phyloP scores from a whole-genome alignment of 2,329 filamentous ascomycete genomes.

The Aspergillus sp. region DNA sequence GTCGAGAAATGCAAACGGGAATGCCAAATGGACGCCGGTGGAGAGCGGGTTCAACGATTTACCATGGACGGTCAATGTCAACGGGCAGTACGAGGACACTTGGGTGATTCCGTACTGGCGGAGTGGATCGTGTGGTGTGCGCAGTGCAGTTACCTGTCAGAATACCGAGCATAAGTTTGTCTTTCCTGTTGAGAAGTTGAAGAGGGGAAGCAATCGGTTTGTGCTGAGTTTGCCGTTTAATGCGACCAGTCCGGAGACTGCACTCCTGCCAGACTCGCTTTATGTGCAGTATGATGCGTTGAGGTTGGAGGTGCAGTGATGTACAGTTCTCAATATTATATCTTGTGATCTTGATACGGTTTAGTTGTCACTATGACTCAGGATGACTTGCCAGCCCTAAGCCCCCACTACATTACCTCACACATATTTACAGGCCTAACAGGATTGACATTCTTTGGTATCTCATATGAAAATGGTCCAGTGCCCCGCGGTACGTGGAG shows the following conservation, averaged over 20 bases:
- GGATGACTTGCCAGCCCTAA: too few relatives aligned
- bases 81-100: slow-evolving; percentile 45
- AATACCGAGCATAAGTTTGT: slow-evolving; percentile 60
- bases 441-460: too few relatives aligned
- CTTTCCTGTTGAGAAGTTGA: slow-evolving; percentile 52
- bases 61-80: slow-evolving; percentile 47
- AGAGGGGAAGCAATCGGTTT: slow-evolving; percentile 54
- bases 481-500: too few relatives aligned
- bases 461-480: too few relatives aligned
- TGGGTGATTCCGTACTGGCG: slow-evolving; percentile 50
- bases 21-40: slow-evolving; percentile 59
- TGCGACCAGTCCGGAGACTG: slow-evolving; percentile 59
- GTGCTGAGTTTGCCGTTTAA: slow-evolving; percentile 60
- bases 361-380: too few relatives aligned
- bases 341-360: neutral
- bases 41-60: slow-evolving; percentile 55
- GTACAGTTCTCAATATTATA: too few relatives aligned
- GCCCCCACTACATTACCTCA: too few relatives aligned
- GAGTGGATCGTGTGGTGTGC: slow-evolving; percentile 57
- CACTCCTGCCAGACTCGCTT: slow-evolving; percentile 53
- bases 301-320: slow-evolving; percentile 52
- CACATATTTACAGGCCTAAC: too few relatives aligned
- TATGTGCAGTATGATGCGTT: slow-evolving; percentile 68
- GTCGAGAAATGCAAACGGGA: slow-evolving; percentile 62
- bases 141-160: slow-evolving; percentile 62